Percentiles rank a stretch among this genome's conserved stretches.
Conservation (phyloP, 148 eudicot species). For the Pharnaceum exiguum region DNA sequence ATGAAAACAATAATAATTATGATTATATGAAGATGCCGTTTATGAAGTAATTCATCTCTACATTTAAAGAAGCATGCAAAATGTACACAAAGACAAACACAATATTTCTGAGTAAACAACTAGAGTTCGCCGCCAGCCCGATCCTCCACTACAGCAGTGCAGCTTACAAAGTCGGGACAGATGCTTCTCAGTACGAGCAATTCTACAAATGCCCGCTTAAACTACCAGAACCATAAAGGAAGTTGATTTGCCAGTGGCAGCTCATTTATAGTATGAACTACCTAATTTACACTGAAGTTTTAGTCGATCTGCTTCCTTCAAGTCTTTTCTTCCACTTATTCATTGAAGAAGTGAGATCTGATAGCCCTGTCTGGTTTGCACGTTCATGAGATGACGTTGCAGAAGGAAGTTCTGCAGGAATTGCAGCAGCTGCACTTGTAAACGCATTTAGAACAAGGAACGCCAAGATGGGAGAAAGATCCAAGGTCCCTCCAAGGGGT, state of each 20-base stretch:
- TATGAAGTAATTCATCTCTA: too few relatives aligned
- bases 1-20: background rate
- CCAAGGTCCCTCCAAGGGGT: conserved; percentile 90
- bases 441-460: conserved; percentile 82
- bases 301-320: conserved; percentile 28
- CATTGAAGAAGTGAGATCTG: conserved; percentile 47
- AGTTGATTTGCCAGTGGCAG: background rate
- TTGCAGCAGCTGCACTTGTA: conserved; percentile 83
- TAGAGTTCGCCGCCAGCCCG: too few relatives aligned
- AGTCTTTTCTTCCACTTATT: conserved; percentile 68
- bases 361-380: conserved; percentile 20
- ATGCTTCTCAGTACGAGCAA: background rate
- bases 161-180: background rate
- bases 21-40: background rate
- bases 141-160: background rate
- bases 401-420: conserved; percentile 93
- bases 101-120: too few relatives aligned
- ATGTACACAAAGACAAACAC: too few relatives aligned
- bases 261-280: background rate
- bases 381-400: conserved; percentile 22
- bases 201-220: conserved; percentile 1
- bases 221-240: background rate
- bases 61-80: too few relatives aligned
- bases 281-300: conserved; percentile 27
- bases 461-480: conserved; percentile 91